phyloP scores from a whole-genome alignment of 2,329 filamentous ascomycete genomes.

The Penicillium hordei region DNA sequence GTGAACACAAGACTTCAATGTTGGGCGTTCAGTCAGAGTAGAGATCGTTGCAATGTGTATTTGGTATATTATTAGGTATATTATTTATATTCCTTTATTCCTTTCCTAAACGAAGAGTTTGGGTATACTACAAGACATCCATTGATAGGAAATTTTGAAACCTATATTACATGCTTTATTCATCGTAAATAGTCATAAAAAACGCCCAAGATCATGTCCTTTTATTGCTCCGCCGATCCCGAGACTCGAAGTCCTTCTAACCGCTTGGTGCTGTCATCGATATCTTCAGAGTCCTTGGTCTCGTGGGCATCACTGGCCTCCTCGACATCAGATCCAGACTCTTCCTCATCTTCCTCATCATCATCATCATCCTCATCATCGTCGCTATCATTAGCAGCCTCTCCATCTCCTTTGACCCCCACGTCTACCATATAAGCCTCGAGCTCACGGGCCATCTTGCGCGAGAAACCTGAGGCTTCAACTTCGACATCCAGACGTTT shows the following conservation, averaged over 20 bases:
- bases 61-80: background rate
- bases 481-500: slow-evolving; percentile 81
- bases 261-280: slow-evolving; percentile 31
- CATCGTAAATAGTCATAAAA: slow-evolving; percentile 32
- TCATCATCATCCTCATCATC: slow-evolving; percentile 42
- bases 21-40: background rate
- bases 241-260: slow-evolving; percentile 37
- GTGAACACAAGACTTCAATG: background rate
- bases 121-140: background rate
- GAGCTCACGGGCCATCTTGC: slow-evolving; percentile 93
- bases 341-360: slow-evolving; percentile 35
- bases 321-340: slow-evolving; percentile 36
- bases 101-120: background rate
- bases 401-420: slow-evolving; percentile 57
- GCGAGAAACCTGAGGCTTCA: slow-evolving; percentile 91
- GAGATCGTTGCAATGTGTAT: background rate
- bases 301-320: slow-evolving; percentile 38
- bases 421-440: slow-evolving; percentile 83
- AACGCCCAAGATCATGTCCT: slow-evolving; percentile 4
- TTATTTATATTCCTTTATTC: background rate
- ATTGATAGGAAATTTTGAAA: slow-evolving; percentile 7
- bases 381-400: slow-evolving; percentile 32
- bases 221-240: slow-evolving; percentile 20
- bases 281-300: slow-evolving; percentile 20
- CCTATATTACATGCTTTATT: slow-evolving; percentile 27